Percentiles rank a stretch among this genome's conserved stretches.
Evolutionary conservation across 1,284 basidiomycete genomes (phyloP).

Genomic region (Cerioporus squamosus): DNA sequence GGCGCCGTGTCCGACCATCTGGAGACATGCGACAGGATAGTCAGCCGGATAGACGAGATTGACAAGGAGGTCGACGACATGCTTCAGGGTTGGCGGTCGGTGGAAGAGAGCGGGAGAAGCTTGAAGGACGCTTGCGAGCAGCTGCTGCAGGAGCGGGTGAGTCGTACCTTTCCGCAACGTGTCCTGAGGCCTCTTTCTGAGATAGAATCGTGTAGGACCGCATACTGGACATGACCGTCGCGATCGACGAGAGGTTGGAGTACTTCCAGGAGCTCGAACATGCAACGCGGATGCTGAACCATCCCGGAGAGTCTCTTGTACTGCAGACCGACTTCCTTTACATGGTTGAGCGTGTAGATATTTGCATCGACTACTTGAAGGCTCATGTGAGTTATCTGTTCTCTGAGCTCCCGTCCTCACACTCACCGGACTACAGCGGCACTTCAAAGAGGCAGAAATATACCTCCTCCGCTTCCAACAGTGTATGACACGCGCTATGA

Average conservation of each 20-base stretch:
- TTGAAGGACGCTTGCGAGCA: constrained; percentile 90
- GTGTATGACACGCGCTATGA: constrained; percentile 95
- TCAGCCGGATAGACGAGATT: constrained; percentile 72
- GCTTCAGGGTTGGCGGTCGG: constrained; percentile 81
- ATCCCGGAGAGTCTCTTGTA: constrained; percentile 89
- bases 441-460: constrained; percentile 89
- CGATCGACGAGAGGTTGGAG: constrained; percentile 76
- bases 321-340: constrained; percentile 88
- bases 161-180: constrained; percentile 22
- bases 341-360: constrained; percentile 92
- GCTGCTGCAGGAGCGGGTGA: constrained; percentile 83
- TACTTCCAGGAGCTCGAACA: constrained; percentile 93
- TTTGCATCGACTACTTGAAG: constrained; percentile 88
- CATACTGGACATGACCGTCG: constrained; percentile 77
- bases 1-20: constrained; percentile 75
- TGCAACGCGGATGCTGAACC: constrained; percentile 89
- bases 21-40: constrained; percentile 73
- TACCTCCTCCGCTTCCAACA: constrained; percentile 94
- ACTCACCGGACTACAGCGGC: constrained; percentile 56
- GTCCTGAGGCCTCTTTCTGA: not conserved
- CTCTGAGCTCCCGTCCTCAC: not conserved
- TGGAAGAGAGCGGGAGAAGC: constrained; percentile 87
- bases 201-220: constrained; percentile 55
- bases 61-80: constrained; percentile 79
- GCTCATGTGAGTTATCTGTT: constrained; percentile 67